phyloP scores from a whole-genome alignment of 2,329 filamentous ascomycete genomes.

The Penicillium digitatum region DNA sequence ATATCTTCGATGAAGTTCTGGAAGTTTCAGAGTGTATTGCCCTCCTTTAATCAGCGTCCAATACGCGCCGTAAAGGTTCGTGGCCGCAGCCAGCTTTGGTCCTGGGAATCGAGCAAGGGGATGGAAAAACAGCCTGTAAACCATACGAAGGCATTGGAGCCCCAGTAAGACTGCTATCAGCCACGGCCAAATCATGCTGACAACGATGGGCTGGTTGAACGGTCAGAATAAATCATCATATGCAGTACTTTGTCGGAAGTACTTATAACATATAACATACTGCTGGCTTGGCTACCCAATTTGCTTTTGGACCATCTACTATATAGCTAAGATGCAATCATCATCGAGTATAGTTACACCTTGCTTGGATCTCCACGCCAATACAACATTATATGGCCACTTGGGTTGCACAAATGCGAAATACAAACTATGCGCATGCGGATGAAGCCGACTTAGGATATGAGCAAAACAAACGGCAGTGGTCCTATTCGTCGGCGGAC shows the following conservation, averaged over 20 bases:
- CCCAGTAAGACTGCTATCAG: background rate
- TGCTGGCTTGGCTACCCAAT: background rate
- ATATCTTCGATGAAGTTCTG: background rate
- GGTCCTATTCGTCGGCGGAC: too few species aligned
- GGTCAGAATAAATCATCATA: background rate
- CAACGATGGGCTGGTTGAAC: background rate
- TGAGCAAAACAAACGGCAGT: too few species aligned
- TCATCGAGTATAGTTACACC: too few species aligned
- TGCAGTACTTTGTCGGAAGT: background rate
- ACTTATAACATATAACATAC: background rate
- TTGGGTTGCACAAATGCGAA: too few species aligned
- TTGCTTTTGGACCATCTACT: too few species aligned
- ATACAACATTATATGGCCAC: too few species aligned
- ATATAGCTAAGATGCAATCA: too few species aligned
- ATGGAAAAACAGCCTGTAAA: background rate
- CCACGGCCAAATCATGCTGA: background rate
- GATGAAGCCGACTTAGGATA: too few species aligned
- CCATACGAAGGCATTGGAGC: background rate
- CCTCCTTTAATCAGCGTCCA: background rate
- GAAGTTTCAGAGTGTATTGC: background rate
- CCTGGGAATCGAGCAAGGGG: background rate
- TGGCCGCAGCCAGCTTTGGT: background rate
- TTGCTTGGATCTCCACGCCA: too few species aligned
- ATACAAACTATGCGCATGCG: too few species aligned
- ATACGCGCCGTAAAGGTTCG: background rate